Evolutionary conservation across 148 eudicot species (phyloP).

Genomic region (Limonium bicolor): DNA sequence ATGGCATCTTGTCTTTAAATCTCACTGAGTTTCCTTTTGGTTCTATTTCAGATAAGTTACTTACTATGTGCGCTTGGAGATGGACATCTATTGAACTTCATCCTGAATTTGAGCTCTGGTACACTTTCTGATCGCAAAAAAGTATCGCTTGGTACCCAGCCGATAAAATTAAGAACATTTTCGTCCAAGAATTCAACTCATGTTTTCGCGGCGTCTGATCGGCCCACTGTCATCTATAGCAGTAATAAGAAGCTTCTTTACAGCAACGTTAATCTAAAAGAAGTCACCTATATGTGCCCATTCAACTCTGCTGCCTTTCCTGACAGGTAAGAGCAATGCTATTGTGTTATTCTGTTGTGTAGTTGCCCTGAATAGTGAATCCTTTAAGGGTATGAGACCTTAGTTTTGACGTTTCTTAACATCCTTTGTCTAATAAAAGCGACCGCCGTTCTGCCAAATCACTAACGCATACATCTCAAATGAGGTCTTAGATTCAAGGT

Average conservation of each 20-base stretch:
- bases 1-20: too few relatives aligned
- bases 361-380: too few relatives aligned
- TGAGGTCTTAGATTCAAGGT: too few relatives aligned
- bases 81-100: slow-evolving; percentile 87
- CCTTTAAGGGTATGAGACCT: too few relatives aligned
- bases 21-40: too few relatives aligned
- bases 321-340: too few relatives aligned
- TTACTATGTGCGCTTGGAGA: slow-evolving; percentile 95
- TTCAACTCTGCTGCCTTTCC: slow-evolving; percentile 97
- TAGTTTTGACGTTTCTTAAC: too few relatives aligned
- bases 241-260: slow-evolving; percentile 93
- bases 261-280: slow-evolving; percentile 94
- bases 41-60: slow-evolving; percentile 61
- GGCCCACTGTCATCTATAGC: slow-evolving; percentile 97
- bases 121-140: slow-evolving; percentile 79
- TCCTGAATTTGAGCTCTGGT: slow-evolving; percentile 59
- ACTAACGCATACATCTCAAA: too few relatives aligned
- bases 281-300: slow-evolving; percentile 99
- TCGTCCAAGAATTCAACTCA: slow-evolving; percentile 88
- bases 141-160: slow-evolving; percentile 92
- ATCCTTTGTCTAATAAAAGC: too few relatives aligned
- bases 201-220: slow-evolving; percentile 98
- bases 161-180: slow-evolving; percentile 80
- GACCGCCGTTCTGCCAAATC: too few relatives aligned
- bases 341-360: too few relatives aligned